Percentiles rank a stretch among this genome's conserved stretches.
Evolutionary conservation across 371 early-diverging fungal species (phyloP).

Genomic region (Apophysomyces variabilis): DNA sequence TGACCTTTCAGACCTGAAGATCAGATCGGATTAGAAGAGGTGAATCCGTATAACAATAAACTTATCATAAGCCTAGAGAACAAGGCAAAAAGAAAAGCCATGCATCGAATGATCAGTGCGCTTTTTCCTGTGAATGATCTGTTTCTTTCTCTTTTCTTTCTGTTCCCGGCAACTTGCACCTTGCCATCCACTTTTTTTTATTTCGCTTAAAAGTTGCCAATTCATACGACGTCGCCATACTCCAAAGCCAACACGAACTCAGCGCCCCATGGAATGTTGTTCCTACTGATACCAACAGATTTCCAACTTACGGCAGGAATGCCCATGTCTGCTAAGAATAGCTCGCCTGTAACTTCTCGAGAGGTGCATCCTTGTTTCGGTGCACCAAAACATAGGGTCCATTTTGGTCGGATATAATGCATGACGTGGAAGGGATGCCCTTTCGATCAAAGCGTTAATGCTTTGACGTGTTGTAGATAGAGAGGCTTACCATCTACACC

Average conservation of each 20-base stretch:
- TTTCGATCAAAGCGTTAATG: conserved; percentile 4
- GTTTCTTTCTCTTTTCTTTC: too few relatives aligned
- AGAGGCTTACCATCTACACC: conserved; percentile 50
- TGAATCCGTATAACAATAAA: conserved; percentile 4
- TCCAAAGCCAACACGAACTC: conserved; percentile 75
- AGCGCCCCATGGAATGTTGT: conserved; percentile 76
- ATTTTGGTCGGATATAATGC: conserved; percentile 62
- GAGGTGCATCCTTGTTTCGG: conserved; percentile 70
- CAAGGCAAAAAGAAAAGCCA: not conserved
- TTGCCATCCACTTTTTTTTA: not conserved
- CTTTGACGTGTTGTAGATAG: not conserved
- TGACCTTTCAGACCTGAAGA: conserved; percentile 50
- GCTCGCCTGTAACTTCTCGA: conserved; percentile 66
- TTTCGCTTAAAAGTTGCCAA: conserved; percentile 8
- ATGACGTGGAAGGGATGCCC: conserved; percentile 36
- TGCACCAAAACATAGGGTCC: conserved; percentile 81
- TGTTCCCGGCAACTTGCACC: not conserved
- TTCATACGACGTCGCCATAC: conserved; percentile 30
- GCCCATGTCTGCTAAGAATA: conserved; percentile 82
- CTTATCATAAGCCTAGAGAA: not conserved
- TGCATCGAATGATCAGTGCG: too few relatives aligned
- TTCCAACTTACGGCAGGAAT: conserved; percentile 69
- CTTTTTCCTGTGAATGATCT: too few relatives aligned
- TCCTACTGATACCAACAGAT: conserved; percentile 54
- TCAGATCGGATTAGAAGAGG: conserved; percentile 41